Percentiles rank a stretch among this genome's conserved stretches.
phyloP scores from a whole-genome alignment of 2,329 filamentous ascomycete species.

The Fusarium secorum region DNA sequence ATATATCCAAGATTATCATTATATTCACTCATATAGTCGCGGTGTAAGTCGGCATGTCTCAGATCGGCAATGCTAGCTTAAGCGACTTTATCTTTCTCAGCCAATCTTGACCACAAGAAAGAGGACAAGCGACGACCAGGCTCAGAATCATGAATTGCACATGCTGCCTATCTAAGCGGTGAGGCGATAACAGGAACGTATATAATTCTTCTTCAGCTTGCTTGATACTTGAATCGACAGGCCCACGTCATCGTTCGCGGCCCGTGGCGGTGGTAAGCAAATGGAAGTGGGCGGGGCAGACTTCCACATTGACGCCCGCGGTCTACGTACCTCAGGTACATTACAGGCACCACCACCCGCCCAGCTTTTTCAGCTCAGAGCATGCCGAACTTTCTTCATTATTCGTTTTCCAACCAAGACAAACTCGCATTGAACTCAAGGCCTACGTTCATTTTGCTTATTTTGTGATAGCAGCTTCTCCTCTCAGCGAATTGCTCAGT shows the following conservation, averaged over 20 bases:
- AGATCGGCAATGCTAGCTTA: neutral
- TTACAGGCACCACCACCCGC: neutral
- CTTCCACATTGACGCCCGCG: neutral
- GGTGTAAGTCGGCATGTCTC: slow-evolving; percentile 14
- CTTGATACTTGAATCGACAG: neutral
- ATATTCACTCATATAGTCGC: neutral
- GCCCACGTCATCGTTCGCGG: slow-evolving; percentile 42
- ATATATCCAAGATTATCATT: neutral
- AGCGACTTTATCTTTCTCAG: neutral
- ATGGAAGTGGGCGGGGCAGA: slow-evolving; percentile 30
- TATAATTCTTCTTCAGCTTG: neutral
- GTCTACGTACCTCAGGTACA: neutral
- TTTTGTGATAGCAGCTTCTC: neutral
- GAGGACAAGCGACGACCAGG: neutral
- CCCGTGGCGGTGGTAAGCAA: slow-evolving; percentile 31
- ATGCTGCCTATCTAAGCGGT: neutral
- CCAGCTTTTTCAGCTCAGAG: slow-evolving; percentile 18
- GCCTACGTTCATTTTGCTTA: neutral
- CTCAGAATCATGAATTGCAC: neutral
- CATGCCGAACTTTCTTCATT: slow-evolving; percentile 16
- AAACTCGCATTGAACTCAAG: neutral
- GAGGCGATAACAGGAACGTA: neutral
- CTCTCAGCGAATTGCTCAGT: slow-evolving; percentile 4
- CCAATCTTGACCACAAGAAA: neutral
- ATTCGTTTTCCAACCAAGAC: neutral